These are phyloP conservation scores for Alternaria tenuissima DNA, from an alignment of 2,329 filamentous ascomycete genomes.

Conservation along the genomic window DNA sequence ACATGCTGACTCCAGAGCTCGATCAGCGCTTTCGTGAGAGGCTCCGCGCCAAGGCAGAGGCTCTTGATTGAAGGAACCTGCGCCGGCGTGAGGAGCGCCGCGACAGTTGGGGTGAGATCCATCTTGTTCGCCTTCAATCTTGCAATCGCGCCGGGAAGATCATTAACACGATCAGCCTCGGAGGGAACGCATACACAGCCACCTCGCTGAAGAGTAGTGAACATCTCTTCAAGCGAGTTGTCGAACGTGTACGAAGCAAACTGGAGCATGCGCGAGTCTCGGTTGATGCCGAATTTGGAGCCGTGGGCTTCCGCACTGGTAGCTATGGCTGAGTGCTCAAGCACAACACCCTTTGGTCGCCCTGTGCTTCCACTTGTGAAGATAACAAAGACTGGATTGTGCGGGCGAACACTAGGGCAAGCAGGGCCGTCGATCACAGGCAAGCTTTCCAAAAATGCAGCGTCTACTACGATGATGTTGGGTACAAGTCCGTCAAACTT, in stretches of 20 bases:
- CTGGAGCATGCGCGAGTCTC: conserved; percentile 45
- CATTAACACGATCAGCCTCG: conserved; percentile 62
- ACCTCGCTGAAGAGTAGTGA: conserved; percentile 61
- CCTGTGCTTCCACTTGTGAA: conserved; percentile 47
- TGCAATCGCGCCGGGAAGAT: conserved; percentile 55
- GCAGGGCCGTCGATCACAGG: conserved; percentile 20
- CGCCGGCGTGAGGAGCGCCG: conserved; percentile 56
- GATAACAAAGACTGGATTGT: conserved; percentile 44
- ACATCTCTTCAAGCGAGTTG: conserved; percentile 64
- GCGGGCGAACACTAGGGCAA: conserved; percentile 30
- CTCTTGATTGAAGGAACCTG: conserved; percentile 56
- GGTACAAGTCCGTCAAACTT: conserved; percentile 54
- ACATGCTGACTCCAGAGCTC: conserved; percentile 37
- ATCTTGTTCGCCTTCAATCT: conserved; percentile 41
- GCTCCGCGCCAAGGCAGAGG: conserved; percentile 57
- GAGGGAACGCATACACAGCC: conserved; percentile 64
- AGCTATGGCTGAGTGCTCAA: conserved; percentile 44
- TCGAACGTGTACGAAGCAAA: conserved; percentile 63
- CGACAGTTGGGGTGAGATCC: conserved; percentile 68
- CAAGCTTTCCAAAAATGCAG: conserved; percentile 47
- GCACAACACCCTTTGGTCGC: conserved; percentile 44
- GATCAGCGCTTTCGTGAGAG: conserved; percentile 44
- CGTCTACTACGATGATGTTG: conserved; percentile 47
- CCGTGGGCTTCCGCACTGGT: conserved; percentile 45
- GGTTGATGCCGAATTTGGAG: conserved; percentile 34